phyloP scores from a whole-genome alignment of 345 rosid species.

The Punica granatum region DNA sequence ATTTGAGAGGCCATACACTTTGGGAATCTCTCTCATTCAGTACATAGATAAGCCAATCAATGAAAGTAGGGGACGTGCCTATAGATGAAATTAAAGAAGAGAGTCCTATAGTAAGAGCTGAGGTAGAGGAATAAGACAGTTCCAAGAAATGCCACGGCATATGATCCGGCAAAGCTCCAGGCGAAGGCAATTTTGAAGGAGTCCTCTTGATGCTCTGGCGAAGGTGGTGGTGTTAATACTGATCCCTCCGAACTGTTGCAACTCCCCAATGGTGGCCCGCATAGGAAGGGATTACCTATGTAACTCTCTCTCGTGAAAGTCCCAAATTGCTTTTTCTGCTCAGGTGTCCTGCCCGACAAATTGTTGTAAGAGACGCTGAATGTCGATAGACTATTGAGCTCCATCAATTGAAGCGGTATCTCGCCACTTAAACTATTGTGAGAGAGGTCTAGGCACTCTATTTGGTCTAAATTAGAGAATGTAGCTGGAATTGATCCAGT shows the following conservation, averaged over 20 bases:
- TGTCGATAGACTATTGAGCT: conserved; percentile 2
- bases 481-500: conserved; percentile 21
- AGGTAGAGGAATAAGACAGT: neutral
- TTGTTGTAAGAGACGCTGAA: conserved; percentile 33
- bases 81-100: neutral
- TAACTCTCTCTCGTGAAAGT: conserved; percentile 17
- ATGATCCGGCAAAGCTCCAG: conserved; percentile 2
- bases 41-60: no score
- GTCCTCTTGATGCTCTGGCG: neutral
- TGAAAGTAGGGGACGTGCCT: no score
- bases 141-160: neutral
- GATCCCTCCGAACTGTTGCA: neutral
- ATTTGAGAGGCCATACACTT: no score
- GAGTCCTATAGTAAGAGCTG: accelerated
- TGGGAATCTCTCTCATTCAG: no score
- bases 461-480: conserved; percentile 12
- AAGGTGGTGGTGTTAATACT: no score
- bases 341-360: conserved; percentile 17
- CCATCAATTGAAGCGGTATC: conserved; percentile 19
- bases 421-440: conserved; percentile 15
- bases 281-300: conserved; percentile 20
- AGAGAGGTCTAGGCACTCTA: conserved; percentile 33
- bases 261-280: conserved; percentile 16
- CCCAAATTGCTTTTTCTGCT: conserved; percentile 14
- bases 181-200: neutral